Base-by-base conservation (phyloP, 768 basidiomycete species). In the Leccinum truebloodii region DNA sequence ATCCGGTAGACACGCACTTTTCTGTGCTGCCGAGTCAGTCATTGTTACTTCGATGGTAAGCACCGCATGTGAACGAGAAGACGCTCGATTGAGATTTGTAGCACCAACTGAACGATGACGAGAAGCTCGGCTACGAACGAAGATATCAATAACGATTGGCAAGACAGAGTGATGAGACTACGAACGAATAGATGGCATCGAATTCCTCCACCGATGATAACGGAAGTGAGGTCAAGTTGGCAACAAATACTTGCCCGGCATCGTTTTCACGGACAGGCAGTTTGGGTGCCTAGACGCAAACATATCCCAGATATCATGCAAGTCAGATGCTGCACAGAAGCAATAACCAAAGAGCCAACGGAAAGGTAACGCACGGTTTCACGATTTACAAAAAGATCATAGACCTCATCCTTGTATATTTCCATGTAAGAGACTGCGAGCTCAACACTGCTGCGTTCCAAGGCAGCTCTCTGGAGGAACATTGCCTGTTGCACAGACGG, bases 371-470 rank as follows among this genome's bases (percentile, higher is more conserved):
- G 22, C 67, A 88, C 89, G 57, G 80, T 84, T 59, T 89, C 89
- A 55, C 89, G 79, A 55, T 82, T 78, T 1, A 90, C 90, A 3
- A 95, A 81, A 26, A 96, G 81, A 70, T 95, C 94, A 67, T 91
- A 95, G 3, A 90, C 89, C 63, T 95, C 94, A 68, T 95, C 93
- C 69, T 91, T 92, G 75, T 94, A 92, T 56, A 95, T 92, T 71
- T 95, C 93, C 85, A 92, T 90, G 63, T 94, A 94, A 1, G 89
- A 89, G 14, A 90, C 77, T 6, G 79, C 68, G 24, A 87, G 74
- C 1, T 80, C 78, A 5, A 86, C 79, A 39, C 79, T 72, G 48
- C 80, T 77, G 51, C 76, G 69, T 50, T 75, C 68, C 49, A 80
- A 68, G 22, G 71, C 54, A 53, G 72, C 64, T 67, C 79, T 80